Percentiles rank a stretch among this genome's conserved stretches.
Evolutionary conservation across 108 stramenopile species (phyloP).

Genomic region (Cyclotella sp.): DNA sequence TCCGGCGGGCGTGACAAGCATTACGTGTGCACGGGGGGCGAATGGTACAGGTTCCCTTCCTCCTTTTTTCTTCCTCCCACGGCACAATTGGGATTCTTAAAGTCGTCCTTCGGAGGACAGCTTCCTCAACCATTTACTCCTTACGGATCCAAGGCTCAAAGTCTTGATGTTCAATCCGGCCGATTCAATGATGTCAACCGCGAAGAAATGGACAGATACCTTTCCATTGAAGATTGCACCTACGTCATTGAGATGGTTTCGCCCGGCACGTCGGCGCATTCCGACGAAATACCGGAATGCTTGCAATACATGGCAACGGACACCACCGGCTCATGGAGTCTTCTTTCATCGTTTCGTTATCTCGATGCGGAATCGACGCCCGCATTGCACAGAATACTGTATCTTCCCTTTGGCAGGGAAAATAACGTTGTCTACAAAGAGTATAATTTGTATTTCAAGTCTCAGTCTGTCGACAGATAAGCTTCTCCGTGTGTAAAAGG

Average conservation of each 20-base stretch:
- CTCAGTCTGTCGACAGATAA: not conserved
- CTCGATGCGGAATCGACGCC: slow-evolving; percentile 39
- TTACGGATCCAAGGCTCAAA: too few relatives aligned
- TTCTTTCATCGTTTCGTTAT: slow-evolving; percentile 31
- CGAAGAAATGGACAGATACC: too few relatives aligned
- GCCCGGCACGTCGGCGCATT: not conserved
- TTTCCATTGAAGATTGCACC: too few relatives aligned
- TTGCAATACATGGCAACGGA: slow-evolving; percentile 50
- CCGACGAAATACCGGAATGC: slow-evolving; percentile 31
- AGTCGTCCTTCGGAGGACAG: too few relatives aligned
- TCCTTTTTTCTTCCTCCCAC: too few relatives aligned
- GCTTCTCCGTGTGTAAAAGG: not conserved
- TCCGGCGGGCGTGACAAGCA: slow-evolving; percentile 13
- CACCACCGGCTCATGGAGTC: slow-evolving; percentile 31
- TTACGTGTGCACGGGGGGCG: slow-evolving; percentile 87
- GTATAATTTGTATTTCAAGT: slow-evolving; percentile 41
- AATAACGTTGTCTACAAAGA: slow-evolving; percentile 28
- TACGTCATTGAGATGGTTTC: slow-evolving; percentile 37
- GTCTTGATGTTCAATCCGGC: too few relatives aligned
- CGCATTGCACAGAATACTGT: slow-evolving; percentile 44
- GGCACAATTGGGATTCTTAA: too few relatives aligned
- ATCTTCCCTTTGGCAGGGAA: slow-evolving; percentile 41
- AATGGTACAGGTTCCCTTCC: slow-evolving; percentile 86
- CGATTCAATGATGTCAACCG: too few relatives aligned
- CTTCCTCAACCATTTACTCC: too few relatives aligned